These are phyloP conservation scores for Citrus inodora DNA, from an alignment of 345 rosid species.

Conservation along the genomic window DNA sequence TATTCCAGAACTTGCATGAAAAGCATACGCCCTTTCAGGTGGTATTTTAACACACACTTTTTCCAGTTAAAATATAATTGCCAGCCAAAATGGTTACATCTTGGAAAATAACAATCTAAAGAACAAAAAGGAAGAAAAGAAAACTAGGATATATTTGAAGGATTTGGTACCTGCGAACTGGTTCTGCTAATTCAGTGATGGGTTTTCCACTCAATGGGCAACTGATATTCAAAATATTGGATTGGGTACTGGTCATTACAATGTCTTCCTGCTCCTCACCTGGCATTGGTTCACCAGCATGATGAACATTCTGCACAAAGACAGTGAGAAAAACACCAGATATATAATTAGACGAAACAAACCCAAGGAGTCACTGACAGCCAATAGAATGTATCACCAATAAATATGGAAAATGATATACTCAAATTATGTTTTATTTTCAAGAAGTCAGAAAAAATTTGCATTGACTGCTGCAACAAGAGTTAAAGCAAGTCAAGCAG, in stretches of 20 bases:
- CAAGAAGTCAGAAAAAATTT: background rate
- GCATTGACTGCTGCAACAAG: background rate
- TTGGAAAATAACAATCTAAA: background rate
- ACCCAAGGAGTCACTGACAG: background rate
- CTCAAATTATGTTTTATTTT: background rate
- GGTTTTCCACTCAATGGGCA: slow-evolving; percentile 90
- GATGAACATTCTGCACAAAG: slow-evolving; percentile 78
- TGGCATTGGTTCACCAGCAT: slow-evolving; percentile 79
- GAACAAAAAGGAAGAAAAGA: background rate
- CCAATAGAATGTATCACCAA: background rate
- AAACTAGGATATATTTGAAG: background rate
- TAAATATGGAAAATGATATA: slow-evolving; percentile 9
- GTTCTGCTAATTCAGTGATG: slow-evolving; percentile 63
- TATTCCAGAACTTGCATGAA: background rate
- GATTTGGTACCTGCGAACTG: slow-evolving; percentile 74
- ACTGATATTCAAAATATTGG: slow-evolving; percentile 57
- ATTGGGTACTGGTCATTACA: slow-evolving; percentile 79
- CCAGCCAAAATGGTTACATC: background rate
- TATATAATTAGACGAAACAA: background rate
- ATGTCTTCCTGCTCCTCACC: slow-evolving; percentile 94
- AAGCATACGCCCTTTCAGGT: background rate
- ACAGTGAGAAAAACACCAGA: slow-evolving; percentile 2
- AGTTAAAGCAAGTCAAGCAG: background rate
- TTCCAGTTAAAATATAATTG: background rate
- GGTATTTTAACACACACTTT: background rate